These are phyloP conservation scores for Lignosus rhinocerotis DNA, from an alignment of 1,284 basidiomycete genomes.

Conservation along the genomic window DNA sequence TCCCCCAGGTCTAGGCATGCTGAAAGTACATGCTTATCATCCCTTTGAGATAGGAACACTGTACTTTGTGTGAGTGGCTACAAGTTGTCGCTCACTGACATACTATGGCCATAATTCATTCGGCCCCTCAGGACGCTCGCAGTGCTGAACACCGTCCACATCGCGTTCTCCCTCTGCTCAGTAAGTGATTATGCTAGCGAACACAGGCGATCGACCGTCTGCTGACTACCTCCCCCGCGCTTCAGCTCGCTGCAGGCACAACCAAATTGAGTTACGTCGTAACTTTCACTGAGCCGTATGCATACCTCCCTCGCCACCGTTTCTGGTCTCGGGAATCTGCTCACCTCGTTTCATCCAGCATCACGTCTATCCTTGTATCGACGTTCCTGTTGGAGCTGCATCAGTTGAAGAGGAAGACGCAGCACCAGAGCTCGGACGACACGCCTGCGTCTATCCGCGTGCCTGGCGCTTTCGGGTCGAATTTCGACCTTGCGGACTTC, in stretches of 20 bases:
- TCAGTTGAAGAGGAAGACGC: neutral
- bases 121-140: neutral
- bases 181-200: neutral
- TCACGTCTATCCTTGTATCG: neutral
- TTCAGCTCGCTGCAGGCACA: no score
- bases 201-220: no score
- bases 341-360: neutral
- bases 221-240: no score
- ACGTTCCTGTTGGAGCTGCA: neutral
- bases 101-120: neutral
- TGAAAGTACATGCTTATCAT: no score
- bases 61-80: constrained; percentile 1
- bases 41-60: neutral
- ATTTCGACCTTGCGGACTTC: neutral
- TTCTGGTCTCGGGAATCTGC: no score
- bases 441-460: neutral
- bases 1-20: no score
- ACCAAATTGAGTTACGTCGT: no score
- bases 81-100: neutral
- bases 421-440: neutral
- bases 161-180: neutral
- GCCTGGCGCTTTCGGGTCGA: neutral
- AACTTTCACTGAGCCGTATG: no score
- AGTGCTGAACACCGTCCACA: neutral
- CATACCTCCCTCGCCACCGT: no score